Conservation (phyloP, 1,284 basidiomycete genomes). For the Athelia sp. region DNA sequence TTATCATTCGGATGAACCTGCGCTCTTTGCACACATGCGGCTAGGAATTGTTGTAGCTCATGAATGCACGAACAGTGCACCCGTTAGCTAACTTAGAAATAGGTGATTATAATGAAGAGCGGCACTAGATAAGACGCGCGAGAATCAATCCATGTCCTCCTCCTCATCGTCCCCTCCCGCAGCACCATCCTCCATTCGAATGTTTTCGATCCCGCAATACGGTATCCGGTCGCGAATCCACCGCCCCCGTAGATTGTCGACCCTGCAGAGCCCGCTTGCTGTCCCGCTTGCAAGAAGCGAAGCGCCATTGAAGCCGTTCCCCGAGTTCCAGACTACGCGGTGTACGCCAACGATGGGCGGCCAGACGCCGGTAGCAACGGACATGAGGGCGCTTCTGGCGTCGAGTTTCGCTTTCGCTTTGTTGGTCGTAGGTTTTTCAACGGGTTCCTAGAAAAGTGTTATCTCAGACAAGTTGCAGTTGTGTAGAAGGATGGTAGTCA, state of each 20-base stretch:
- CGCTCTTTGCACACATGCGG: no score
- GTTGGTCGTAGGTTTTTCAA: slow-evolving; percentile 47
- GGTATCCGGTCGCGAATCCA: slow-evolving; percentile 60
- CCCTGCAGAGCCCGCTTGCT: slow-evolving; percentile 77
- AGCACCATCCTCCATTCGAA: slow-evolving; percentile 31
- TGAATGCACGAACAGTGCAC: no score
- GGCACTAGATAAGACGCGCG: no score
- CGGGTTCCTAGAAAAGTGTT: slow-evolving; percentile 42
- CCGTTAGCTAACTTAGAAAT: no score
- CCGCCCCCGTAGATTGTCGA: slow-evolving; percentile 72
- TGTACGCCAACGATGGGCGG: slow-evolving; percentile 70
- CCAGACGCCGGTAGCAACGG: slow-evolving; percentile 61
- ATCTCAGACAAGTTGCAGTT: neutral
- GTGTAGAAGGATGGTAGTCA: slow-evolving; percentile 1
- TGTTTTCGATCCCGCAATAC: slow-evolving; percentile 47
- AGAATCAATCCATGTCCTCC: slow-evolving; percentile 20
- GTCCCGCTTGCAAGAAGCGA: slow-evolving; percentile 74
- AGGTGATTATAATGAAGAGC: no score
- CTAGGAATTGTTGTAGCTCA: no score
- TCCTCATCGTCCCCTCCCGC: slow-evolving; percentile 31
- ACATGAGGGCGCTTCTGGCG: slow-evolving; percentile 18
- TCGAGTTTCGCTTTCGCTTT: slow-evolving; percentile 26
- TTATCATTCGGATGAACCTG: no score
- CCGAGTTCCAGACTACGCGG: slow-evolving; percentile 75
- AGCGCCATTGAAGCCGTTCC: slow-evolving; percentile 61